Percentiles rank a stretch among this genome's conserved stretches.
Conservation (phyloP, 345 rosid species). For the Jatropha curcas region DNA sequence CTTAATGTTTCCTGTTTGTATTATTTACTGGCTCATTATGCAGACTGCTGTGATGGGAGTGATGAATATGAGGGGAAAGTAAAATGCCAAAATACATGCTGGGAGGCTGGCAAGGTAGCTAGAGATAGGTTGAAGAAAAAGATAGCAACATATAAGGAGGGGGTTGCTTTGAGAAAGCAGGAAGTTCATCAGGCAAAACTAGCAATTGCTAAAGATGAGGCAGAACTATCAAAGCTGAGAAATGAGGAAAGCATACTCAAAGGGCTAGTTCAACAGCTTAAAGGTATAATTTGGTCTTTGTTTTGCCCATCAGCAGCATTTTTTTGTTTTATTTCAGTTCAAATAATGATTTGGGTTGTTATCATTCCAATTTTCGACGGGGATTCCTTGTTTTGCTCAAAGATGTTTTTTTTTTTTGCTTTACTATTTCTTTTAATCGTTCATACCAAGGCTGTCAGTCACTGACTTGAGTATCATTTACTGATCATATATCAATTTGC, state of each 20-base stretch:
- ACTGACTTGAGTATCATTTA: not conserved
- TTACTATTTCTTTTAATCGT: not conserved
- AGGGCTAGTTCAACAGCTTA: conserved; percentile 72
- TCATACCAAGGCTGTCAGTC: not conserved
- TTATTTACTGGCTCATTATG: conserved; percentile 11
- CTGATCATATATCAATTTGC: not conserved
- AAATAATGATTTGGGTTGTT: too few species aligned
- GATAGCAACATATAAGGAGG: conserved; percentile 65
- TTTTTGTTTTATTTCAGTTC: too few species aligned
- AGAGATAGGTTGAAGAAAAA: conserved; percentile 64
- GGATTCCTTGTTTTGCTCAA: too few species aligned
- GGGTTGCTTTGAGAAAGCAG: conserved; percentile 49
- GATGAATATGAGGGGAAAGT: conserved; percentile 83
- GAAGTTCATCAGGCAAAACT: conserved; percentile 60
- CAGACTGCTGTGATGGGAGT: conserved; percentile 99
- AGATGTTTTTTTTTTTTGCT: not conserved
- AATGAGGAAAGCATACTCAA: conserved; percentile 74
- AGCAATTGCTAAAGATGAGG: conserved; percentile 70
- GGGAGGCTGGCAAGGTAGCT: conserved; percentile 95
- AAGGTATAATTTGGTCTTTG: conserved; percentile 47
- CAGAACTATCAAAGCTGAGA: conserved; percentile 63
- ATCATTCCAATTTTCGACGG: too few species aligned
- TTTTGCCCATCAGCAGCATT: not conserved
- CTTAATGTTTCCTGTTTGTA: not conserved
- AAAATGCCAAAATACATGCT: conserved; percentile 77